Base-by-base conservation (phyloP, 805 yeast species). In the Cyberlindnera japonica region DNA sequence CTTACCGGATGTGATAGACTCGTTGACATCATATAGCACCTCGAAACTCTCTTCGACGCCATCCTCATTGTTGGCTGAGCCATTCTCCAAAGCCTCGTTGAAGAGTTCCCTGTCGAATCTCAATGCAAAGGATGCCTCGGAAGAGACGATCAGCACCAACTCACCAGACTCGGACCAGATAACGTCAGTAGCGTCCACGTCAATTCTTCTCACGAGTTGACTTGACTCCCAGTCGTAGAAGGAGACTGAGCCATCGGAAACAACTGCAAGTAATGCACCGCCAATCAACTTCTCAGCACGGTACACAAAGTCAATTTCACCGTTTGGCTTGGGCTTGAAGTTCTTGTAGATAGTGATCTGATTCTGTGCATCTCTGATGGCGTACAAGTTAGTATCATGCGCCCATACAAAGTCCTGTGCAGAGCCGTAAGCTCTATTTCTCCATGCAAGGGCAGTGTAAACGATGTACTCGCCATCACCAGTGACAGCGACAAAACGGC, bases 381-480 rank as follows among this genome's bases (percentile, higher is more conserved):
- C 99, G 65, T 77, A 93, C 48, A 81, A 73, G 58, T 84, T 86
- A 3, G 95, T 79, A 64, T 91, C 97, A 38, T 83, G 80, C 46
- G 95, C 89, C 99, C 99, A 93, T 31, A 79, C 95, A 61, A 95
- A 88, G 58, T 89, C 97, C 40, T 79, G 67, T 16, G 95, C 96
- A 42, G 77, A 74, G 48, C 98, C 98, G 63, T 85, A 93, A 36
- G 89, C 74, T 68, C 89, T 93, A 57, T 91, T 89, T 69, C 99
- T 80, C 99, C 99, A 93, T 1, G 98, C 98, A 55, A 93, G 75
- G 2, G 99, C 91, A 3, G 98, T 90, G 67, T 91, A 93, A 40
- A 93, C 83, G 54, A 91, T 87, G 62, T 88, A 91, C 65, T 93
- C 99, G 45, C 96, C 97, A 66, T 93, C 99, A 59, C 99, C 99